These are phyloP conservation scores for Blastobotrys chiropterorum DNA, from an alignment of 805 yeast genomes.

Conservation along the genomic window DNA sequence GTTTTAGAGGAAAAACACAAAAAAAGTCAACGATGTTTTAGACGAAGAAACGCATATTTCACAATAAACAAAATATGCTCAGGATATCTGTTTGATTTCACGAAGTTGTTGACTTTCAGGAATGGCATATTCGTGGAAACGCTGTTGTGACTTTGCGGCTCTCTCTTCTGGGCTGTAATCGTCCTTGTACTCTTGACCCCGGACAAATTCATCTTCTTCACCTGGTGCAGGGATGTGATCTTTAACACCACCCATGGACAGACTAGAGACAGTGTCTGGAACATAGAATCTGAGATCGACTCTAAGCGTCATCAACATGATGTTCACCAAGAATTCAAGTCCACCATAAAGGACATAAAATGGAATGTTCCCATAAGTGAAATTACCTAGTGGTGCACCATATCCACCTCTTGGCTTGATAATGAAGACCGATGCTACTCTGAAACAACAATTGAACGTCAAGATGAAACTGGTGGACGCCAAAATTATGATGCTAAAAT, in stretches of 20 bases:
- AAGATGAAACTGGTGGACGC: constrained; percentile 18
- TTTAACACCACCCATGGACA: background rate
- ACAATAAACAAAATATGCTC: background rate
- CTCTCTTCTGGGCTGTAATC: background rate
- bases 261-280: constrained; percentile 33
- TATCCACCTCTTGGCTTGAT: constrained; percentile 16
- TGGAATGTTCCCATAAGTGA: constrained; percentile 50
- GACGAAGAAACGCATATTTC: too few relatives aligned
- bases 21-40: background rate
- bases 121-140: background rate
- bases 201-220: background rate
- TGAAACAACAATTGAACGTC: constrained; percentile 26
- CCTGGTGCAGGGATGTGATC: background rate
- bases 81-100: background rate
- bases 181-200: background rate
- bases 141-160: background rate
- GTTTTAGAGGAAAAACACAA: background rate
- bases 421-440: constrained; percentile 28
- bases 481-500: constrained; percentile 25
- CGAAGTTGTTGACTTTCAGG: background rate
- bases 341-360: constrained; percentile 68
- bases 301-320: constrained; percentile 55
- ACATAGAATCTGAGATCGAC: constrained; percentile 74
- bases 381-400: constrained; percentile 28
- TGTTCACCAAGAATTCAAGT: constrained; percentile 52